A percentile compares a stretch with the other conserved stretches of the same genome.
These are phyloP conservation scores for Trypanosomatidae sp. DNA, from an alignment of 208 protist genomes.

Conservation along the genomic window DNA sequence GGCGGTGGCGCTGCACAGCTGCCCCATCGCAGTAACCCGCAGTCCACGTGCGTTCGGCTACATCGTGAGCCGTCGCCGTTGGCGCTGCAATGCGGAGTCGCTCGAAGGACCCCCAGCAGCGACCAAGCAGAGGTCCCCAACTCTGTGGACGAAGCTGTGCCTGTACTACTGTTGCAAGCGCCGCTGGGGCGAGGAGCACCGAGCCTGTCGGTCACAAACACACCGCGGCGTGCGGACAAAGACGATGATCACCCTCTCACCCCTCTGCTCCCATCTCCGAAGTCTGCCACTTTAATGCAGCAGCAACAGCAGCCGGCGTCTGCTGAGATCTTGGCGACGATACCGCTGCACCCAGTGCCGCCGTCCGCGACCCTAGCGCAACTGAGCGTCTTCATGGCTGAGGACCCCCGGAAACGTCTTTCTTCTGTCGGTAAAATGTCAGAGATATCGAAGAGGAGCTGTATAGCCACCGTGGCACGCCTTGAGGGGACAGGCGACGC, in stretches of 20 bases:
- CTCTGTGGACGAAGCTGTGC: neutral
- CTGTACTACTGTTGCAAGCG: neutral
- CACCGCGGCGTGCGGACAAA: neutral
- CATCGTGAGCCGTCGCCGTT: neutral
- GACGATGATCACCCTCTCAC: neutral
- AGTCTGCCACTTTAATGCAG: neutral
- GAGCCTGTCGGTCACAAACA: neutral
- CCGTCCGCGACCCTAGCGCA: neutral
- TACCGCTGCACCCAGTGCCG: neutral
- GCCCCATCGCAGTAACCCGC: neutral
- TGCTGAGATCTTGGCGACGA: too few relatives aligned
- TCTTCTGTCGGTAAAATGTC: neutral
- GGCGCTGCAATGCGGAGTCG: neutral
- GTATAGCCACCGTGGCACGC: conserved; percentile 8
- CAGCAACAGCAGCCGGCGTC: neutral
- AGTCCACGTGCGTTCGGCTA: neutral
- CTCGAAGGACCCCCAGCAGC: neutral
- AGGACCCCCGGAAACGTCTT: conserved; percentile 10
- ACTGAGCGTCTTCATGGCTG: neutral
- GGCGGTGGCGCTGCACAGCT: neutral
- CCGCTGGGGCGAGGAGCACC: neutral
- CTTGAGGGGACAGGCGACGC: conserved; percentile 3
- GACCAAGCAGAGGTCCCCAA: neutral
- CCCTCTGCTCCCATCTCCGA: neutral
- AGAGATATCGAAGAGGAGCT: conserved; percentile 15